Evolutionary conservation across 2,329 filamentous ascomycete species (phyloP), one percentile per base, ranked within the genome.

Genomic region (Coccinonectria pachysandricola): DNA sequence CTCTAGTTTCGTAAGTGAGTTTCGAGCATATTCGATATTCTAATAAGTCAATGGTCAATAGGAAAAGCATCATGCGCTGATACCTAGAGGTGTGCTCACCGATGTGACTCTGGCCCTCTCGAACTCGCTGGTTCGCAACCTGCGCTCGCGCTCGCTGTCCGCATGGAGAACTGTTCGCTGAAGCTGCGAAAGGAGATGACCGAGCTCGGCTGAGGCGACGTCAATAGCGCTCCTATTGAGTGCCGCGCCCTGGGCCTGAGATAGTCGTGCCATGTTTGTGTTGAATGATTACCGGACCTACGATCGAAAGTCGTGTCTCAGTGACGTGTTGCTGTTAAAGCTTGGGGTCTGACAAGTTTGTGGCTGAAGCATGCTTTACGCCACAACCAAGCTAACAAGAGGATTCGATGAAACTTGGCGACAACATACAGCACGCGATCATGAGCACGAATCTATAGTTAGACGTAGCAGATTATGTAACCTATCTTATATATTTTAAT

Each of bases 11-110:
- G 78, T 68, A 30, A 87, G 70, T 15, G 82, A 65, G 1, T 65
- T 67, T 20, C 75, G 72, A 12, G 82, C 81, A 49, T 81, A 73
- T 39, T 80, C 71, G 34, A 88, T 61, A 44, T 85, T 87, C 72
- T 82, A 36, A 10, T 9, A 9, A 3, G n/a, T 4, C 8, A 4
- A 21, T 3, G 12, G 5, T 46, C 25, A 48, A 27, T 14, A 3
- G 12, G 4, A 6, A 11, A 7, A 6, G 4, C 6, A 8, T 12
- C 12, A 16, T 7, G 21, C 23, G 12, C 13, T 7, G 7, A 6
- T n/a, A 5, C 11, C 6, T 11, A 7, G 7, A 8, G 1, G 12
- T 15, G 66, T 62, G 43, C 66, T 64, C 44, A 60, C 58, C 28
- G 48, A 46, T 39, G 50, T 50, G 18, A 58, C 42, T 25, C 49